Evolutionary conservation across 1,284 basidiomycete species (phyloP).

Genomic region (Pseudomicrostroma phylloplanum): DNA sequence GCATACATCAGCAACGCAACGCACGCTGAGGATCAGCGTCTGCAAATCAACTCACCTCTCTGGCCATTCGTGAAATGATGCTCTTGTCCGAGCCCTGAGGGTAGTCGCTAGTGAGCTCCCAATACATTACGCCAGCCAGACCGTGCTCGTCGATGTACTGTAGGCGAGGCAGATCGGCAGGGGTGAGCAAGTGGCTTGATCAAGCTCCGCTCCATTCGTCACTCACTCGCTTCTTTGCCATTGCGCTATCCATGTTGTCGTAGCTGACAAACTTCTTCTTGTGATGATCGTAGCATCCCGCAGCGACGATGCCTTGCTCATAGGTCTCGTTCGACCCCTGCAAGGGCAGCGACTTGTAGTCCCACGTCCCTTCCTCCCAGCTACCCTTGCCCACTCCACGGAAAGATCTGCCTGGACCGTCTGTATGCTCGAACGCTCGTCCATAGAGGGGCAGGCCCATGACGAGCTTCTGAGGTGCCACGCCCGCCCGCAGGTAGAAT

Average conservation of each 20-base stretch:
- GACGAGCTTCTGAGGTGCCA: conserved; percentile 66
- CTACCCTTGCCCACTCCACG: conserved; percentile 70
- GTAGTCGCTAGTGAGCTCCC: conserved; percentile 52
- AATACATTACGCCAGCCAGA: conserved; percentile 70
- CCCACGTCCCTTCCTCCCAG: conserved; percentile 56
- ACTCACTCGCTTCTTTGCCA: conserved; percentile 59
- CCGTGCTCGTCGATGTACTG: conserved; percentile 66
- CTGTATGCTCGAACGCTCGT: conserved; percentile 71
- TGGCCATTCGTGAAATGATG: conserved; percentile 15
- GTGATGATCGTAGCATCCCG: conserved; percentile 66
- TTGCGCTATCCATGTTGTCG: conserved; percentile 65
- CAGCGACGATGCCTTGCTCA: conserved; percentile 65
- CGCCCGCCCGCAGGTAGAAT: conserved; percentile 64
- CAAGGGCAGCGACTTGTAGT: conserved; percentile 70
- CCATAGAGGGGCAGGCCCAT: conserved; percentile 63
- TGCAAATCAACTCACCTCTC: too few species aligned
- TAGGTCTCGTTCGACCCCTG: conserved; percentile 64
- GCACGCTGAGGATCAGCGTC: too few species aligned
- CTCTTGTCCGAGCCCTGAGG: conserved; percentile 20
- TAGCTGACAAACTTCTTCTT: conserved; percentile 72
- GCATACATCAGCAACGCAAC: too few species aligned
- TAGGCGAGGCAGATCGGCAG: too few species aligned
- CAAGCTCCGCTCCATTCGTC: too few species aligned
- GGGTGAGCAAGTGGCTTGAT: too few species aligned
- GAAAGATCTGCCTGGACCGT: conserved; percentile 68